Evolutionary conservation across 805 yeast species (phyloP), one percentile per base, ranked within the genome.

Genomic region (Isabelozyma gotoi): DNA sequence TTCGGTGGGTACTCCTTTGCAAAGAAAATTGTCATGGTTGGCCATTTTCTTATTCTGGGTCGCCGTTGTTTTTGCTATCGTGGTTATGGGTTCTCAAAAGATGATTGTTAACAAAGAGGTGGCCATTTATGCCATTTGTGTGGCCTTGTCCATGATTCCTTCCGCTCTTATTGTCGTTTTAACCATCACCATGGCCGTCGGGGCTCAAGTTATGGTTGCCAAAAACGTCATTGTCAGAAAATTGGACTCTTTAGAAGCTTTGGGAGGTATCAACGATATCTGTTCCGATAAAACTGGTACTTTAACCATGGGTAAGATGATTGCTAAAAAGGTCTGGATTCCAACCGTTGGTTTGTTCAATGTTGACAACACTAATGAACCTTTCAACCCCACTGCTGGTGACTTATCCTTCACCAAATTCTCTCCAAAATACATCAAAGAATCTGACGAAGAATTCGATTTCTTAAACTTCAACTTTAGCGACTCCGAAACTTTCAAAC

Each of bases 21-120:
- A 62, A 60, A 52, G 79, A 68, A 49, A 69, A 55, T 45, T 79
- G 61, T 56, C 76, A 49, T 55, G 78, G 80, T 47, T 67, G 56
- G 81, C 80, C 4, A 77, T 77, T 29, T 66, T 74, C 41, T 69
- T 76, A 44, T 76, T 76, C 49, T 73, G 76, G 60, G 71, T 76
- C 4, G 72, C 72, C 2, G 71, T 67, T 6, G 21, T 67, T 15
- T 65, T 67, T 55, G 72, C 72, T 5, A 65, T 67, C 36, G 60
- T 67, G 8, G 72, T 67, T 3, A 65, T 67, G 71, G 71, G 56
- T 2, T 59, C 70, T 2, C 72, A 67, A 45, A 62, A 52, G 46
- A 52, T 67, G 50, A 47, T 38, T 19, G 72, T 67, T 37, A 63
- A 56, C 49, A 53, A 43, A 27, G 63, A 63, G 43, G 72, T 67